phyloP scores from a whole-genome alignment of 768 basidiomycete species.

The Lentinus brumalis region DNA sequence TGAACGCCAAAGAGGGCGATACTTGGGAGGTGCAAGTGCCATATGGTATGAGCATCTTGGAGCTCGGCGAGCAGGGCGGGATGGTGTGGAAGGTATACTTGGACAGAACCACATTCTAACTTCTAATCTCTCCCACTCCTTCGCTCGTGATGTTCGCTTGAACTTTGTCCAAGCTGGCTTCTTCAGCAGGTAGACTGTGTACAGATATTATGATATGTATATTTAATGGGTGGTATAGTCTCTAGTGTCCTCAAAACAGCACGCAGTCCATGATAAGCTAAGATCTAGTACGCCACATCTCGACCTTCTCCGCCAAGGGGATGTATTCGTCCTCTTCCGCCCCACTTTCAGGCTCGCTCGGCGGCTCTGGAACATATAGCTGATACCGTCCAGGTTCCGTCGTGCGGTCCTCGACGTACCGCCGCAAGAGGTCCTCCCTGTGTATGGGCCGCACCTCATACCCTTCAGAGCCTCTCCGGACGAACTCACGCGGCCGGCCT shows the following conservation, averaged over 20 bases:
- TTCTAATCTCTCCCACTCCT: background rate
- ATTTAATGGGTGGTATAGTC: constrained; percentile 6
- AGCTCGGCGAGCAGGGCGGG: constrained; percentile 73
- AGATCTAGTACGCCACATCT: constrained; percentile 26
- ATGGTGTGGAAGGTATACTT: constrained; percentile 72
- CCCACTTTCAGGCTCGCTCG: constrained; percentile 43
- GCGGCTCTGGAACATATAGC: constrained; percentile 63
- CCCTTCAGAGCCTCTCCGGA: constrained; percentile 81
- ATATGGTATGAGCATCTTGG: constrained; percentile 61
- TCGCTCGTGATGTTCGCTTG: background rate
- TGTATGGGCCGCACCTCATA: constrained; percentile 67
- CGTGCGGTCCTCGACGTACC: constrained; percentile 56
- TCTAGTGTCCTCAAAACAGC: background rate
- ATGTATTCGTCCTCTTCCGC: constrained; percentile 30
- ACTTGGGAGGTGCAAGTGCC: constrained; percentile 66
- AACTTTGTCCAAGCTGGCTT: too few relatives aligned
- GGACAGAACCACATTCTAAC: constrained; percentile 18
- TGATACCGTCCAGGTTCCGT: constrained; percentile 64
- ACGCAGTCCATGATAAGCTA: background rate
- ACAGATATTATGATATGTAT: constrained; percentile 17
- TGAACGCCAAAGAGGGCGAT: constrained; percentile 47
- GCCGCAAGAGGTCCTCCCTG: constrained; percentile 64
- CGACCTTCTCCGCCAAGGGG: constrained; percentile 27
- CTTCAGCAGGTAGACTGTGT: constrained; percentile 3
- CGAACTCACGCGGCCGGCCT: constrained; percentile 33